Evolutionary conservation across 2,329 filamentous ascomycete genomes (phyloP), one percentile per base, ranked within the genome.

Genomic region (Venturia asperata): DNA sequence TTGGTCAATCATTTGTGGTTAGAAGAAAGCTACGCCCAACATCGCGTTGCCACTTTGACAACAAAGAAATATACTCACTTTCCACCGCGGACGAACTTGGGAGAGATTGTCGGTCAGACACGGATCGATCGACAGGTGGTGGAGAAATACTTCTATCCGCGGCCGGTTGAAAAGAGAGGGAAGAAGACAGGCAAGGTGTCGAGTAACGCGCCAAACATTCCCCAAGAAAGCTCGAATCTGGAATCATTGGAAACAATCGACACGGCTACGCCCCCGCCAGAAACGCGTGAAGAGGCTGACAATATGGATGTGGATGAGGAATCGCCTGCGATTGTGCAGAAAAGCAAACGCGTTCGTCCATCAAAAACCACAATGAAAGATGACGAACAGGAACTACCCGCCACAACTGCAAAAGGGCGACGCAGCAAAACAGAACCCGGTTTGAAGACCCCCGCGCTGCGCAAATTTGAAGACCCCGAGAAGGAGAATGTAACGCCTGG

Each of bases 1-100:
- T 88, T 96, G 70, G 81, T 96, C 70, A 99, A 97, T 74, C 94
- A 99, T 74, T 82, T 99, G 0, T 99, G 94, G 94, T 83, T 99
- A 58, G 94, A 99, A 75, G 94, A 99, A 73, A 95, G 92, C 76
- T 99, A 97, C 73, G 91, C 93, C 1, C 91, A 89, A 73, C 96
- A 92, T 79, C 83, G 89, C 72, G 79, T 88, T 66, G 88, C 91
- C 73, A 84, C 85, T 0, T 78, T 92, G 27, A 88, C 89, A 4
- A 85, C 90, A 63, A 80, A 83, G 10, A 87, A 88, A 68, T 99
- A 96, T 73, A 91, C 84, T 0, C 87, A 92, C 72, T 99, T 97
- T 69, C 94, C 94, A 19, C 83, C 84, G 13, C 85, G 92, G 65
- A 97, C 93, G 1, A 97, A 99, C 73, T 82, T 99, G 6, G 90